Evolutionary conservation across 139 green algal genomes (phyloP).

Genomic region (Chlorella sp.): DNA sequence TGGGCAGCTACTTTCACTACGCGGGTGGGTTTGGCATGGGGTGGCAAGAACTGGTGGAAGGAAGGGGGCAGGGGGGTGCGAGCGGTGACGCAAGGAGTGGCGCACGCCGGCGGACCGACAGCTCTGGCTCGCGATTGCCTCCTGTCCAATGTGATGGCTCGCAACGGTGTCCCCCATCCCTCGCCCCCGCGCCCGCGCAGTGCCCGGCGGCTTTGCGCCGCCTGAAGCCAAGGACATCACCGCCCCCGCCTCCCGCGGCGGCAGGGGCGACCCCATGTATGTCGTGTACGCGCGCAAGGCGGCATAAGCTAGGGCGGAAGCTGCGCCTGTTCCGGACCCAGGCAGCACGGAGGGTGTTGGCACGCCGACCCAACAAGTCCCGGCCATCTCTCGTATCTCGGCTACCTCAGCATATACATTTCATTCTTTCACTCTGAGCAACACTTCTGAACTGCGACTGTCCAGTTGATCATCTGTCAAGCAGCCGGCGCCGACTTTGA

Average conservation of each 20-base stretch:
- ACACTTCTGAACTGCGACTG: too few relatives aligned
- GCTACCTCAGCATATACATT: too few relatives aligned
- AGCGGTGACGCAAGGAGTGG: too few relatives aligned
- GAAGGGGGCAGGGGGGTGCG: neutral
- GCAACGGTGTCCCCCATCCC: neutral
- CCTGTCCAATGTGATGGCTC: neutral
- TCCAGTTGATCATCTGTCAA: too few relatives aligned
- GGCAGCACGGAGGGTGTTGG: too few relatives aligned
- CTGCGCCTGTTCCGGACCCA: too few relatives aligned
- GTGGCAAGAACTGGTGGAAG: neutral
- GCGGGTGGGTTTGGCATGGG: neutral
- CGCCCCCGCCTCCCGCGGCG: constrained; percentile 35
- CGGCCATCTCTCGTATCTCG: too few relatives aligned
- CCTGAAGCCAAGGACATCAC: constrained; percentile 80
- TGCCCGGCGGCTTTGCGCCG: constrained; percentile 63
- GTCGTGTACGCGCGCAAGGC: constrained; percentile 43
- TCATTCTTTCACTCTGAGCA: too few relatives aligned
- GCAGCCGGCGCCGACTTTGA: too few relatives aligned
- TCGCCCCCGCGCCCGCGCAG: constrained; percentile 2
- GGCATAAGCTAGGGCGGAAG: too few relatives aligned
- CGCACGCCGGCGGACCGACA: too few relatives aligned
- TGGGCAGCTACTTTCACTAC: constrained; percentile 65
- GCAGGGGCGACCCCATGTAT: constrained; percentile 52
- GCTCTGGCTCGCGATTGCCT: neutral
- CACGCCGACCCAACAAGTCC: too few relatives aligned